Base-by-base conservation (phyloP, 225 moss, liverwort and hornwort genomes). In the Straminergon stramineum region DNA sequence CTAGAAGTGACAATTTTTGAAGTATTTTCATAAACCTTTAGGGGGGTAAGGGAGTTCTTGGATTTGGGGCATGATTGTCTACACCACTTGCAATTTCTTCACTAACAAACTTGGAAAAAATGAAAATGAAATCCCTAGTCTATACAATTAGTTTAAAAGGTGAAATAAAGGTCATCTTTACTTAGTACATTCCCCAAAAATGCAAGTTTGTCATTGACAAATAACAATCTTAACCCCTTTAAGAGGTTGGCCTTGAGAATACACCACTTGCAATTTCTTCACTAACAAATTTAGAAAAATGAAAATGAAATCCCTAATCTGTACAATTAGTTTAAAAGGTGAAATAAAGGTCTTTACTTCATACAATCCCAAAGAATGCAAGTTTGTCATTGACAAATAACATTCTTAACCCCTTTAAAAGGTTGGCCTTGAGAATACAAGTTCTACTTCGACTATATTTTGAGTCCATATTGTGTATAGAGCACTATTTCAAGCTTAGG, bases 301-400 rank as follows among this genome's bases (percentile, higher is more conserved):
- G 13, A 52, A 51, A 52, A 52, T 32, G 5, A 52, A 32, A 32
- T 4, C 20, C 13, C 5, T 13, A 52, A 5, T 76, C 3, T 52
- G 6, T 7, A 75, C 19, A 51, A 75, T 7, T 7, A 18, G 1
- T 32, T 2, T 34, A 0, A 3, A 21, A 1, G 52, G 4, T 5
- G 4, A 52, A 11, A 48, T 75, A 30, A 17, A 3, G 3, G 11
- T 16, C 75, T 45, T 43, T 45, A 27, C 9, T 73, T 27, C 48
- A 45, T 18, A 48, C 30, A 45, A 17, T 45, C 10, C 17, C 4
- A 75, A 11, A 75, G 48, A 48, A 75, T 18, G 31, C 11, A 75
- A 75, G 5, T 76, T 76, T 34, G 8, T 22, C 13, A 53, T 22
- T 8, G 3, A 22, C 8, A 53, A 21, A 32, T 53, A 34, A 52